Percentiles rank a stretch among this genome's conserved stretches.
phyloP scores from a whole-genome alignment of 441 rosid species.

The Melastoma candidum region DNA sequence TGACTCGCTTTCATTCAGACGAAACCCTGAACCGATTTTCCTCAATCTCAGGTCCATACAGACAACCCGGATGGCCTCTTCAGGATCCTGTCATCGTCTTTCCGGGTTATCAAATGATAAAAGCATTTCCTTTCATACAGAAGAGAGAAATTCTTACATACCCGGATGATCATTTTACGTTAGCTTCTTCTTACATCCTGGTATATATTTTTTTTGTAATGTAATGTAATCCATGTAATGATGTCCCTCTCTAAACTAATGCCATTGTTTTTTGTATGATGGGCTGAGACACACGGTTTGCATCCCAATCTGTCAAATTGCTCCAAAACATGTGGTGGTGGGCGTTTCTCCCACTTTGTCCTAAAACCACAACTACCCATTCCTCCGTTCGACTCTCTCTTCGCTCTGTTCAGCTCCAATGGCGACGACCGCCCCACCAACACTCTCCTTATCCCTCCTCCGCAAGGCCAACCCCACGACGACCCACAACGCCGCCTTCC shows the following conservation, averaged over 20 bases:
- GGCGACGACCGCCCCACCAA: background rate
- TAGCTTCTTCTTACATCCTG: background rate
- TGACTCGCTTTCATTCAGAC: background rate
- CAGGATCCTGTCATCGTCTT: slow-evolving; percentile 75
- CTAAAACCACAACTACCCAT: too few species aligned
- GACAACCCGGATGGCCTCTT: slow-evolving; percentile 97
- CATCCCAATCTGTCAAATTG: too few species aligned
- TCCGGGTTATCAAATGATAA: slow-evolving; percentile 35
- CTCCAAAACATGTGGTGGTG: slow-evolving; percentile 6
- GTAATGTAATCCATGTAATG: too few species aligned
- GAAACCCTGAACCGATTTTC: background rate
- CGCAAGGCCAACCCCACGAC: too few species aligned
- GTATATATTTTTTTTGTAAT: background rate
- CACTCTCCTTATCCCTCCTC: background rate
- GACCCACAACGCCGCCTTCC: too few species aligned
- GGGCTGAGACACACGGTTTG: too few species aligned
- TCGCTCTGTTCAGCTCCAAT: too few species aligned
- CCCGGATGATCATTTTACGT: background rate
- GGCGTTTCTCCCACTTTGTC: too few species aligned
- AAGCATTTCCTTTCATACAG: background rate
- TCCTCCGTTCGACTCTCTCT: too few species aligned
- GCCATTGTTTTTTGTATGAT: too few species aligned
- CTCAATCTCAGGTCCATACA: slow-evolving; percentile 59
- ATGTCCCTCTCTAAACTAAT: too few species aligned
- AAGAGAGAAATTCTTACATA: too few species aligned